phyloP scores from a whole-genome alignment of 768 basidiomycete species.

The Mrakia frigida region DNA sequence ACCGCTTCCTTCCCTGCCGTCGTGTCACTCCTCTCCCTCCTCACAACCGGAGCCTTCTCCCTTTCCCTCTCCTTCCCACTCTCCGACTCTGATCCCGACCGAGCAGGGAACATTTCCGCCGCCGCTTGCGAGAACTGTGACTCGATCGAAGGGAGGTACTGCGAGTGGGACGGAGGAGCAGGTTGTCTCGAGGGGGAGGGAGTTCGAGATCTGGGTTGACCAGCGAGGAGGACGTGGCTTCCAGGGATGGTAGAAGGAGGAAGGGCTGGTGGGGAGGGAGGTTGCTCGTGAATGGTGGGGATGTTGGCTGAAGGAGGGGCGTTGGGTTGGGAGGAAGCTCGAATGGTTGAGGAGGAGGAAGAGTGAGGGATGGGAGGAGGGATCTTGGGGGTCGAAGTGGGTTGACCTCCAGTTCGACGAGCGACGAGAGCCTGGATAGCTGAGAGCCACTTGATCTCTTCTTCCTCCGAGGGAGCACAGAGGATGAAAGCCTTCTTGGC shows the following conservation, averaged over 20 bases:
- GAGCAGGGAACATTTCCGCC: not conserved
- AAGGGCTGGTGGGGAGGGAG: conserved; percentile 16
- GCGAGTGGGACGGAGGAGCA: not conserved
- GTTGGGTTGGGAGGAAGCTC: not conserved
- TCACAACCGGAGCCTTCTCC: not conserved
- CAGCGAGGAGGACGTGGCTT: not conserved
- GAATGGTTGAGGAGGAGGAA: not conserved
- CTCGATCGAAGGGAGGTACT: conserved; percentile 1
- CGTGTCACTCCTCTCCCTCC: conserved; percentile 14
- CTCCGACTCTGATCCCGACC: not conserved
- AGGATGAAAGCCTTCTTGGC: conserved; percentile 82
- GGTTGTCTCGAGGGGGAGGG: conserved; percentile 2
- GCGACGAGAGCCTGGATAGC: conserved; percentile 88
- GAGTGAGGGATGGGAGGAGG: not conserved
- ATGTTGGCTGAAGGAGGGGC: not conserved
- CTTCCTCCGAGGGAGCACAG: conserved; percentile 93
- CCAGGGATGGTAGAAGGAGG: not conserved
- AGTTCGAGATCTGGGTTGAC: not conserved
- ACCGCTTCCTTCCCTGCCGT: conserved; percentile 17
- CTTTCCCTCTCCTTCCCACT: not conserved
- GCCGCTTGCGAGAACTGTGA: not conserved
- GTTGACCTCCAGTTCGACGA: conserved; percentile 29
- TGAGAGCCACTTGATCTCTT: conserved; percentile 97
- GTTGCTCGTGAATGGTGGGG: conserved; percentile 17
- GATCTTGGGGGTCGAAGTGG: not conserved